Percentiles rank a stretch among this genome's conserved stretches.
Conservation (phyloP, 176 grass and related monocot genomes). For the Oryza nivara region DNA sequence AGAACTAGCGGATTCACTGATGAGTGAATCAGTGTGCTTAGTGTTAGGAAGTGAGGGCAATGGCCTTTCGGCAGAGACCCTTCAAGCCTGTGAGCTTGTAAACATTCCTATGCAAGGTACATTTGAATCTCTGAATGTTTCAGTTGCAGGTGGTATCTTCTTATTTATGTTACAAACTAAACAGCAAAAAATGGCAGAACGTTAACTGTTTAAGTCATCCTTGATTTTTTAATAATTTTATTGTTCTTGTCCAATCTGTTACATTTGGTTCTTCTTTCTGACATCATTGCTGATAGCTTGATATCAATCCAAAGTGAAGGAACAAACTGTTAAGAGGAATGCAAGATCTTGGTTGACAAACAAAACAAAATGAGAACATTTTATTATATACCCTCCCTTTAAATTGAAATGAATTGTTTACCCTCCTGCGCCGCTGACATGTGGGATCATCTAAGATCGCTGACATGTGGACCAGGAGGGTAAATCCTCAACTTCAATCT, state of each 20-base stretch:
- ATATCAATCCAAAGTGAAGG: not conserved
- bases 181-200: slow-evolving; percentile 33
- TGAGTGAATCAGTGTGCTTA: slow-evolving; percentile 73
- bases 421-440: too few species aligned
- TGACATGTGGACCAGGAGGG: too few species aligned
- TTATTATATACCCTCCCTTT: slow-evolving; percentile 11
- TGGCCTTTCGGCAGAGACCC: slow-evolving; percentile 66
- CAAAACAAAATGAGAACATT: not conserved
- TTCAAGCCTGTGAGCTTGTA: slow-evolving; percentile 70
- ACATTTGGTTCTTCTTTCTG: slow-evolving; percentile 5
- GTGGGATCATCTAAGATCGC: too few species aligned
- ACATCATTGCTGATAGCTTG: not conserved
- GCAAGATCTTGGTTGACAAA: not conserved
- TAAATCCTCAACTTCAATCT: too few species aligned
- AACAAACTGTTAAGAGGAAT: not conserved
- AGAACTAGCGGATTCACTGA: slow-evolving; percentile 64
- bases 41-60: slow-evolving; percentile 92
- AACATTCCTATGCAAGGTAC: slow-evolving; percentile 91
- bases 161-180: slow-evolving; percentile 84
- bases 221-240: not conserved
- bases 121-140: slow-evolving; percentile 98
- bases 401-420: too few species aligned
- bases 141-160: slow-evolving; percentile 91
- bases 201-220: slow-evolving; percentile 31
- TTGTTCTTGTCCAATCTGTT: not conserved